phyloP scores from a whole-genome alignment of 1,284 basidiomycete species.

The Mycosarcoma maydis region DNA sequence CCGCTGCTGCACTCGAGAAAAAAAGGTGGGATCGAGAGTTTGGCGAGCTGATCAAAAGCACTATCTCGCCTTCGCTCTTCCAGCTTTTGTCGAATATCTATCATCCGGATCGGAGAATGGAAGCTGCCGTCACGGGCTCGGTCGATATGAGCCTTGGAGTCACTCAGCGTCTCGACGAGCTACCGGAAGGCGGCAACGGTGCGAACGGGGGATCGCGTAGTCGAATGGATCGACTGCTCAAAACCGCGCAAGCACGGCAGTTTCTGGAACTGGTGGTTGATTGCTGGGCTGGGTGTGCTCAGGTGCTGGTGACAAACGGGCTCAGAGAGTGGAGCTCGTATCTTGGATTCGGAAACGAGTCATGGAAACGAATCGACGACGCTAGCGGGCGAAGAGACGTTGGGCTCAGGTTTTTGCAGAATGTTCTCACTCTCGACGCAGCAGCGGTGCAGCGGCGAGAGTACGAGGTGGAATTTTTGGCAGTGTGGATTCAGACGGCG shows the following conservation, averaged over 20 bases:
- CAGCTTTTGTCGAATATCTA: constrained; percentile 73
- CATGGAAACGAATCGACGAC: constrained; percentile 74
- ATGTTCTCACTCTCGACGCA: constrained; percentile 75
- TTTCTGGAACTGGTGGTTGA: constrained; percentile 73
- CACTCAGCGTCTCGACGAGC: constrained; percentile 24
- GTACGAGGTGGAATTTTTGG: constrained; percentile 46
- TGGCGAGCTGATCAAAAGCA: constrained; percentile 72
- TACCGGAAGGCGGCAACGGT: background rate
- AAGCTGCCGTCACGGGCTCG: constrained; percentile 24
- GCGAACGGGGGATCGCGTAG: constrained; percentile 5
- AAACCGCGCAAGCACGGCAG: constrained; percentile 64
- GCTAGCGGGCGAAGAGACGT: constrained; percentile 73
- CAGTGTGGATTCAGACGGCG: constrained; percentile 55
- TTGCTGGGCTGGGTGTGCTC: constrained; percentile 81
- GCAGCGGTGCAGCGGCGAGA: constrained; percentile 18
- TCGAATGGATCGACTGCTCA: constrained; percentile 44
- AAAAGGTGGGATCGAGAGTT: constrained; percentile 33
- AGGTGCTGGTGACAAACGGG: constrained; percentile 75
- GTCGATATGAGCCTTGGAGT: constrained; percentile 36
- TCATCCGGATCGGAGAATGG: constrained; percentile 51
- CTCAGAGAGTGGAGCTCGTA: constrained; percentile 76
- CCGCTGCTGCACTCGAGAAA: constrained; percentile 40
- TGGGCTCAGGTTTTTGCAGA: constrained; percentile 77
- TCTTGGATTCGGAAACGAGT: constrained; percentile 73
- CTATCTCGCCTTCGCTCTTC: constrained; percentile 74